phyloP scores from a whole-genome alignment of 805 yeast species.

The Candida xiaguanensis region DNA sequence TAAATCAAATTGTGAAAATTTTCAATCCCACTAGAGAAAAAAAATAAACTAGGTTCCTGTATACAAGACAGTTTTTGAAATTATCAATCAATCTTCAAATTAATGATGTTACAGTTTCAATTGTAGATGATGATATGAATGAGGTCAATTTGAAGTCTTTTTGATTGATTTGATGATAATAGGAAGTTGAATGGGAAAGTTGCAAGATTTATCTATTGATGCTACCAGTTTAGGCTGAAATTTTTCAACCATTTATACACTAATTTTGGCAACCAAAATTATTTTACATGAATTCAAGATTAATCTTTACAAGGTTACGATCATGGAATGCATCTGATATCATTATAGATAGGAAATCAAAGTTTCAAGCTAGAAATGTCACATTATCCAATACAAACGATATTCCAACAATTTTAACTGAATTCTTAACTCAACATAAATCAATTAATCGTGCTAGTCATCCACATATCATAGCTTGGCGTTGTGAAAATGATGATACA shows the following conservation, averaged over 20 bases:
- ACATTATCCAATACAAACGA: slow-evolving; percentile 35
- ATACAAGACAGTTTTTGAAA: too few species aligned
- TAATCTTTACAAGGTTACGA: background rate
- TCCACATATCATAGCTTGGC: slow-evolving; percentile 74
- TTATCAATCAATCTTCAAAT: too few species aligned
- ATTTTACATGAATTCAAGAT: too few species aligned
- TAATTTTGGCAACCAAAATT: background rate
- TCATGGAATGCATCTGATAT: slow-evolving; percentile 31
- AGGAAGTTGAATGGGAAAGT: too few species aligned
- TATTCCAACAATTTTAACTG: slow-evolving; percentile 38
- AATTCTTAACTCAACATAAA: slow-evolving; percentile 45
- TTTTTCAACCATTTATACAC: too few species aligned
- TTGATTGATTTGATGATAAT: too few species aligned
- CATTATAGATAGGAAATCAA: slow-evolving; percentile 51
- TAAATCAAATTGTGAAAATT: background rate
- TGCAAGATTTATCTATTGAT: too few species aligned
- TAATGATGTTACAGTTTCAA: too few species aligned
- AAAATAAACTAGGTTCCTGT: too few species aligned
- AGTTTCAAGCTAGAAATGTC: slow-evolving; percentile 62
- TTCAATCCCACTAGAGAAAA: background rate
- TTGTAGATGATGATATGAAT: too few species aligned
- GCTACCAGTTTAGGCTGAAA: too few species aligned
- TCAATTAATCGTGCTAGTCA: slow-evolving; percentile 59
- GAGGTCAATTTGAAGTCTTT: too few species aligned
- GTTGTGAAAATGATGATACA: slow-evolving; percentile 22